A percentile compares a stretch with the other conserved stretches of the same genome.
phyloP scores from a whole-genome alignment of 1,139 yeast species.

The Pichia sp. region DNA sequence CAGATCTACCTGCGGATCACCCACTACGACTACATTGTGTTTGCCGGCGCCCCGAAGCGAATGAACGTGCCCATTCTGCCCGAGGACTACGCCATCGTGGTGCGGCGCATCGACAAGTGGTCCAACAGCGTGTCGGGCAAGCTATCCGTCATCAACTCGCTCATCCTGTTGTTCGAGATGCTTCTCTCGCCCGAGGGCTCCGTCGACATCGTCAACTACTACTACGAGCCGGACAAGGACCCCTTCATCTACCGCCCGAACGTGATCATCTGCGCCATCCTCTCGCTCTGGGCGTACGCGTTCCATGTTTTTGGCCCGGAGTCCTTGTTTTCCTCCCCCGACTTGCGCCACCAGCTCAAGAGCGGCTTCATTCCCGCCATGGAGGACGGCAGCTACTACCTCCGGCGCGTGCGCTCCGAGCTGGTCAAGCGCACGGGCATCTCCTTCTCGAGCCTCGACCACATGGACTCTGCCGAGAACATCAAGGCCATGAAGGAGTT shows the following conservation, averaged over 20 bases:
- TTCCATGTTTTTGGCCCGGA: constrained; percentile 56
- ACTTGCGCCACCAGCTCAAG: constrained; percentile 22
- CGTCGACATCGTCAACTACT: constrained; percentile 31
- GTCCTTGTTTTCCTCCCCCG: constrained; percentile 28
- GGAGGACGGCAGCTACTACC: constrained; percentile 40
- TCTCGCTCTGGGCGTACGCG: constrained; percentile 58
- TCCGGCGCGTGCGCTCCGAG: constrained; percentile 34
- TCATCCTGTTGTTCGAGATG: constrained; percentile 54
- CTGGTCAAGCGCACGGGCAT: constrained; percentile 23
- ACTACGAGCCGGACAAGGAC: constrained; percentile 48
- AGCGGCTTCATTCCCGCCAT: constrained; percentile 22
- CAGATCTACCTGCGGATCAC: constrained; percentile 62
- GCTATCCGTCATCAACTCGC: constrained; percentile 53
- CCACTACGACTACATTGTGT: constrained; percentile 70
- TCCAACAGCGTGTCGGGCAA: constrained; percentile 35
- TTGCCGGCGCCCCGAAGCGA: constrained; percentile 73
- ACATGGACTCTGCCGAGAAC: constrained; percentile 10
- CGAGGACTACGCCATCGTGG: constrained; percentile 51
- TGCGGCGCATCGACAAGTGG: constrained; percentile 50
- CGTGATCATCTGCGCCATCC: constrained; percentile 47
- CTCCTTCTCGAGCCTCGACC: constrained; percentile 27
- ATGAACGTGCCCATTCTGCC: constrained; percentile 64
- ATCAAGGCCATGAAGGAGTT: constrained; percentile 26
- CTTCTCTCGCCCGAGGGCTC: constrained; percentile 39
- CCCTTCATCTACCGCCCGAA: constrained; percentile 50